Conservation (phyloP, 306 rosid species). For the Cicer pinnatifidum region DNA sequence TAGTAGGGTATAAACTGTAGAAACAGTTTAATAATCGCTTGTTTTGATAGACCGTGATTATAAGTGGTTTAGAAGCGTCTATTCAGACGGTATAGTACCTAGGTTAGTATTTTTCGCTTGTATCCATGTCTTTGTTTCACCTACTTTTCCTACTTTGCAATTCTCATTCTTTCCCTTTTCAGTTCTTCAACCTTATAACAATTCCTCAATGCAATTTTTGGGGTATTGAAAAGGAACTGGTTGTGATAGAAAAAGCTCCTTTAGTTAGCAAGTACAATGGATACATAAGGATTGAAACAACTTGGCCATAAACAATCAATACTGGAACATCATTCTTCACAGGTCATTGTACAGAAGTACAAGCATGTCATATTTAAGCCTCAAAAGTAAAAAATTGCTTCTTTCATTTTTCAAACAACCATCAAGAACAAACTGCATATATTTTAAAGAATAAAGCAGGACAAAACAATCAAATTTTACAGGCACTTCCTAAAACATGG, state of each 20-base stretch:
- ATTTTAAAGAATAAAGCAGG: conserved; percentile 48
- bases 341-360: conserved; percentile 27
- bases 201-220: neutral
- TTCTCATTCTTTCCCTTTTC: neutral
- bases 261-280: conserved; percentile 4
- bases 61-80: conserved; percentile 5
- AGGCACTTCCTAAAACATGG: conserved; percentile 50
- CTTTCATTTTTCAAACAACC: conserved; percentile 48
- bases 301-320: conserved; percentile 15
- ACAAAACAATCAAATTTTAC: conserved; percentile 52
- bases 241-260: conserved; percentile 1
- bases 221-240: neutral
- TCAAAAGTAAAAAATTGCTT: conserved; percentile 39
- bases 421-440: conserved; percentile 49
- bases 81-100: neutral
- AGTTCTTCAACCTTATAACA: neutral
- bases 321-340: conserved; percentile 5
- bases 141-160: neutral
- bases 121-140: conserved; percentile 31
- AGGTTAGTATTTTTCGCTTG: neutral
- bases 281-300: conserved; percentile 5
- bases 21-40: neutral
- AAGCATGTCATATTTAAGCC: conserved; percentile 14
- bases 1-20: neutral
- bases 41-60: conserved; percentile 3